Percentiles rank a stretch among this genome's conserved stretches.
Conservation (phyloP, 2,329 filamentous ascomycete genomes). For the Fusarium caatingaense region DNA sequence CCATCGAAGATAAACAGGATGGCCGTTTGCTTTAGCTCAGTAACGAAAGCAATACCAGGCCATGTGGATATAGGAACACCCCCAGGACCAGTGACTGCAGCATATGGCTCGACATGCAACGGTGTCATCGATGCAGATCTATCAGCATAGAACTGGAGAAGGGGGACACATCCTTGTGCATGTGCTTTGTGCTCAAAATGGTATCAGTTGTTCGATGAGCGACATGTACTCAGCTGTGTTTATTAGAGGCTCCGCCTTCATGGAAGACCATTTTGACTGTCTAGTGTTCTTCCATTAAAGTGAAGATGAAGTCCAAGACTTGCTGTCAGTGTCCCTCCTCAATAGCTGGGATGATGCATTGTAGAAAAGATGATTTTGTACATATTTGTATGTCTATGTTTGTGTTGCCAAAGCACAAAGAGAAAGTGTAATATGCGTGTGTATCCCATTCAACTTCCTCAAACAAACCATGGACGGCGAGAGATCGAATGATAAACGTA, state of each 20-base stretch:
- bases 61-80: background rate
- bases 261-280: background rate
- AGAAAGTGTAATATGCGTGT: background rate
- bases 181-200: background rate
- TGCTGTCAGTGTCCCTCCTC: background rate
- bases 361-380: background rate
- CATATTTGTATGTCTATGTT: background rate
- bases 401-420: background rate
- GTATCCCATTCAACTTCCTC: background rate
- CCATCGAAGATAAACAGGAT: background rate
- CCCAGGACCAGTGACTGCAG: background rate
- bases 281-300: background rate
- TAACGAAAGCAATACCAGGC: background rate
- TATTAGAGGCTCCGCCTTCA: background rate
- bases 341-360: background rate
- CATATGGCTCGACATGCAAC: background rate
- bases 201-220: background rate
- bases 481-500: background rate
- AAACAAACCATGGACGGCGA: background rate
- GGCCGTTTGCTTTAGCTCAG: background rate
- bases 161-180: background rate
- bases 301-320: background rate
- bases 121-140: background rate
- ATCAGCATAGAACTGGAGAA: background rate
- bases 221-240: background rate